A percentile compares a stretch with the other conserved stretches of the same genome.
Evolutionary conservation across 495 filamentous ascomycete species (phyloP).

Genomic region (Xylaria castorea): DNA sequence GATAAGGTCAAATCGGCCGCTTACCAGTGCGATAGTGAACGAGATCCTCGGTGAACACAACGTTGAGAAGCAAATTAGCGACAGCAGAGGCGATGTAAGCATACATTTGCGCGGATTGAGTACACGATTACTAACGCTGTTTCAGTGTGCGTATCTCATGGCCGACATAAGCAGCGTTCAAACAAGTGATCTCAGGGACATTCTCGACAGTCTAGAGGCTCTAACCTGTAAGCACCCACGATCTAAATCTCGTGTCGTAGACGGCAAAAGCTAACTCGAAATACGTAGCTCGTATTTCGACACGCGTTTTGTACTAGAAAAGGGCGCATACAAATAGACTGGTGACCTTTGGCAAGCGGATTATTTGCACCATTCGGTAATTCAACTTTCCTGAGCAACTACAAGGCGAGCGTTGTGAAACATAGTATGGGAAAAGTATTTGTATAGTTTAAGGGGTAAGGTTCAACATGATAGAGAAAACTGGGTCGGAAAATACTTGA

Average conservation of each 20-base stretch:
- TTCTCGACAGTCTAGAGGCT: slow-evolving; percentile 81
- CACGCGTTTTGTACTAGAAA: slow-evolving; percentile 82
- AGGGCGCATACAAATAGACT: slow-evolving; percentile 3
- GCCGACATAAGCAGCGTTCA: slow-evolving; percentile 93
- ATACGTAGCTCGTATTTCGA: slow-evolving; percentile 76
- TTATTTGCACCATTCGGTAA: slow-evolving; percentile 29
- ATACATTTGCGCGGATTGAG: neutral
- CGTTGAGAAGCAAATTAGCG: slow-evolving; percentile 97
- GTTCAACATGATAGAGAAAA: slow-evolving; percentile 51
- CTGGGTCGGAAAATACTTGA: neutral
- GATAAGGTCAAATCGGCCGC: slow-evolving; percentile 3
- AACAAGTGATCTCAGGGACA: slow-evolving; percentile 77
- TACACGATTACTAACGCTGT: slow-evolving; percentile 27
- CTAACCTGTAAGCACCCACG: slow-evolving; percentile 71
- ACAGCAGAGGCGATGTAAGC: slow-evolving; percentile 85
- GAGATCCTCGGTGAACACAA: slow-evolving; percentile 93
- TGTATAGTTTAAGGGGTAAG: slow-evolving; percentile 52
- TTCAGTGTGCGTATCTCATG: slow-evolving; percentile 90
- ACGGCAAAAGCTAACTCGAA: slow-evolving; percentile 25
- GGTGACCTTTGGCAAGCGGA: slow-evolving; percentile 6
- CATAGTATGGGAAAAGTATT: slow-evolving; percentile 47
- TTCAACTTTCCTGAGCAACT: slow-evolving; percentile 32
- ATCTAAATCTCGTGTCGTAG: slow-evolving; percentile 16
- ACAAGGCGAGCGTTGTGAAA: slow-evolving; percentile 33
- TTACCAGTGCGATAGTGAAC: slow-evolving; percentile 67